These are phyloP conservation scores for Penicillium sp. DNA, from an alignment of 2,329 filamentous ascomycete species.

Conservation along the genomic window DNA sequence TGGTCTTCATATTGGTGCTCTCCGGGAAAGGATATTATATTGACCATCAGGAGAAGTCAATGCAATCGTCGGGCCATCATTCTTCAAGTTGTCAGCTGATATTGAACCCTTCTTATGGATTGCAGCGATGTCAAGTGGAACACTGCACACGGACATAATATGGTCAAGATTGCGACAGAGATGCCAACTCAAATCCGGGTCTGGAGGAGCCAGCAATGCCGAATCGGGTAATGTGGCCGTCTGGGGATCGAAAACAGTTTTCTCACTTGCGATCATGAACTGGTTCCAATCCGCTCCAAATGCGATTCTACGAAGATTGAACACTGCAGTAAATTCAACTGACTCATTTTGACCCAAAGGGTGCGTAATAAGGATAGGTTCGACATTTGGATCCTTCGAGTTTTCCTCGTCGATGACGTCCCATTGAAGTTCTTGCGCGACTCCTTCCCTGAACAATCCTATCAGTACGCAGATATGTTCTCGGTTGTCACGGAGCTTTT, in stretches of 20 bases:
- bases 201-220: not conserved
- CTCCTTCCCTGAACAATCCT: conserved; percentile 8
- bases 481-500: not conserved
- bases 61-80: too few species aligned
- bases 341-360: not conserved
- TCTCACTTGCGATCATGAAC: not conserved
- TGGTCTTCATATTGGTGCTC: not conserved
- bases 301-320: not conserved
- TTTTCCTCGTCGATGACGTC: too few species aligned
- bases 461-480: conserved; percentile 8
- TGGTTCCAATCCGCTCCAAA: conserved; percentile 1
- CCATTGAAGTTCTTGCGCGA: conserved; percentile 1
- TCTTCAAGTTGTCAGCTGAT: not conserved
- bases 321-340: conserved; percentile 3
- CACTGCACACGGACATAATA: conserved; percentile 15
- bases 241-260: conserved; percentile 1
- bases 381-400: not conserved
- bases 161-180: conserved; percentile 19
- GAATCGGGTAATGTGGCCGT: not conserved
- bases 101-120: conserved; percentile 12
- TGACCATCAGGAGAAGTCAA: conserved; percentile 4
- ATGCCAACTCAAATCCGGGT: conserved; percentile 12
- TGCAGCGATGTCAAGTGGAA: conserved; percentile 25
- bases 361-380: not conserved
- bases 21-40: conserved; percentile 2